Evolutionary conservation across 2,329 filamentous ascomycete species (phyloP).

Genomic region (Colletotrichum tabaci): DNA sequence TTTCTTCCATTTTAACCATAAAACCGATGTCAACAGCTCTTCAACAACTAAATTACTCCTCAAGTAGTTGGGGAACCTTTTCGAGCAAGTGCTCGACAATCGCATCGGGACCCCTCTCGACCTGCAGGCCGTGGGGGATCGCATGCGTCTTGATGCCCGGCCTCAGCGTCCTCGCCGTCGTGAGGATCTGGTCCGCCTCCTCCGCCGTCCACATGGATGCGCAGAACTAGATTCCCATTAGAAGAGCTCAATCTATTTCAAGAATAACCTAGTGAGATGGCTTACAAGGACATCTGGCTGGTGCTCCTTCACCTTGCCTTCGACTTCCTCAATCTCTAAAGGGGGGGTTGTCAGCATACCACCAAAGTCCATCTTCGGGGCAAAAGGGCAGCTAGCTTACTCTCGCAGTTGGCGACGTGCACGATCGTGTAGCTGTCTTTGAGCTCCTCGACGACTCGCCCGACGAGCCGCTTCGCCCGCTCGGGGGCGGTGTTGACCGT

Average conservation of each 20-base stretch:
- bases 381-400: conserved; percentile 56
- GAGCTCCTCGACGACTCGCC: conserved; percentile 71
- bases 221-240: conserved; percentile 62
- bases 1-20: too few species aligned
- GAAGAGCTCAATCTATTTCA: not conserved
- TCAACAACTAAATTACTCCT: not conserved
- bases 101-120: conserved; percentile 67
- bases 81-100: conserved; percentile 67
- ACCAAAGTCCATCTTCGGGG: not conserved
- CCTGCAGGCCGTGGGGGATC: conserved; percentile 68
- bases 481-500: conserved; percentile 79
- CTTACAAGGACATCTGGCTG: conserved; percentile 50
- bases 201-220: conserved; percentile 69
- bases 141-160: conserved; percentile 66
- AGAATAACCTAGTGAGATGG: not conserved
- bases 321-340: conserved; percentile 69
- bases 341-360: conserved; percentile 13
- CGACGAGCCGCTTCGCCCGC: conserved; percentile 73
- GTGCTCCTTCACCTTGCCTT: conserved; percentile 61
- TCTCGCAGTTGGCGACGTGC: conserved; percentile 73
- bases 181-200: conserved; percentile 61
- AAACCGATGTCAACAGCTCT: not conserved
- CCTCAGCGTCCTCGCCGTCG: conserved; percentile 58
- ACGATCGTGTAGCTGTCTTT: conserved; percentile 76
- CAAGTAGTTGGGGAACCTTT: conserved; percentile 53